Conservation (phyloP, 192 early-diverging fungal species). For the Backusella mclennaniae region DNA sequence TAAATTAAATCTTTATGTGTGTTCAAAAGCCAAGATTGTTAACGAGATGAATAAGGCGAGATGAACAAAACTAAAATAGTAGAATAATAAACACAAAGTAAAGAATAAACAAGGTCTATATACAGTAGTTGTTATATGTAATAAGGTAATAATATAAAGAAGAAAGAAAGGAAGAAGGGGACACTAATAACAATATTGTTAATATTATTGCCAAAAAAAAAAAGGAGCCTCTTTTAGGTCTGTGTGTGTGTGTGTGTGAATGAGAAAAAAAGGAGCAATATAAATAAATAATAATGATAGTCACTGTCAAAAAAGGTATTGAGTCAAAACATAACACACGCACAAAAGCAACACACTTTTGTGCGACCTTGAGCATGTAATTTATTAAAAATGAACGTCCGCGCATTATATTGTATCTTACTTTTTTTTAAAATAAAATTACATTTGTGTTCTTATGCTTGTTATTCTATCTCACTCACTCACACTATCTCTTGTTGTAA, state of each 20-base stretch:
- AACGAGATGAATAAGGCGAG: constrained; percentile 1
- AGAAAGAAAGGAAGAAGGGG: background rate
- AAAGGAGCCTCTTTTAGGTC: background rate
- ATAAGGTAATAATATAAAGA: background rate
- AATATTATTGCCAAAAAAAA: background rate
- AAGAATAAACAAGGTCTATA: background rate
- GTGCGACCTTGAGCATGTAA: background rate
- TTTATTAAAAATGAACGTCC: background rate
- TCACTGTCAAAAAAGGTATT: background rate
- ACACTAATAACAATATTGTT: background rate
- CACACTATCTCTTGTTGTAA: background rate
- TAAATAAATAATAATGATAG: constrained; percentile 8
- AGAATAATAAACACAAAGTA: background rate
- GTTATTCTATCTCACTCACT: background rate
- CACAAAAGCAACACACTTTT: background rate
- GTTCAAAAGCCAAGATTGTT: constrained; percentile 8
- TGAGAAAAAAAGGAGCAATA: constrained; percentile 8
- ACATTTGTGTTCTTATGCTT: background rate
- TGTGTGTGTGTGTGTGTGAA: constrained; percentile 2
- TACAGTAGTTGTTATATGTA: background rate
- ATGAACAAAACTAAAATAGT: background rate
- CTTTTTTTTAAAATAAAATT: background rate
- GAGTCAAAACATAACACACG: background rate
- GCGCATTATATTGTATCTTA: background rate
- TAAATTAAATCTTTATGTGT: background rate